phyloP scores from a whole-genome alignment of 2,329 filamentous ascomycete species.

The Curvularia eragrostidis region DNA sequence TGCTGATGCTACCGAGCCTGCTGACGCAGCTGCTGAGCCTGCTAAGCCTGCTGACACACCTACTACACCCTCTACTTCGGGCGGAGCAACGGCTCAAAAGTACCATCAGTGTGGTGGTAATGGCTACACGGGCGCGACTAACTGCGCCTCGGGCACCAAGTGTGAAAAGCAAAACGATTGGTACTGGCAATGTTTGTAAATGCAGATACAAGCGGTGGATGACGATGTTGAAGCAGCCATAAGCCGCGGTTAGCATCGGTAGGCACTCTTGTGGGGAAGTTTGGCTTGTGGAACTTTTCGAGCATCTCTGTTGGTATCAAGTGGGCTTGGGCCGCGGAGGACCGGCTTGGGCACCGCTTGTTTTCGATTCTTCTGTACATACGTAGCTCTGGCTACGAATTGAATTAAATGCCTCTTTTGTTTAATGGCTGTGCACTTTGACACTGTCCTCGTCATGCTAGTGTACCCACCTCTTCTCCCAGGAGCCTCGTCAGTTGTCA shows the following conservation, averaged over 20 bases:
- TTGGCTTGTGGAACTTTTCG: constrained; percentile 8
- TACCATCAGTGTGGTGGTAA: constrained; percentile 57
- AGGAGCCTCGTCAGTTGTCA: constrained; percentile 4
- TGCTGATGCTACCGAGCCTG: not conserved
- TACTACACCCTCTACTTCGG: constrained; percentile 31
- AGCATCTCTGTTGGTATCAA: constrained; percentile 13
- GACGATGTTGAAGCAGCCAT: not conserved
- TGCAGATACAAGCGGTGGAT: not conserved
- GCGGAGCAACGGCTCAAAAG: constrained; percentile 32
- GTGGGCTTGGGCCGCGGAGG: constrained; percentile 18
- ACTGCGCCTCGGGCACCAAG: constrained; percentile 49
- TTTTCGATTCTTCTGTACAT: constrained; percentile 30
- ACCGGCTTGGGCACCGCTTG: constrained; percentile 12
- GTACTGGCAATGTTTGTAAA: constrained; percentile 56
- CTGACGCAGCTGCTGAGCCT: not conserved
- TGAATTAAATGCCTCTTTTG: constrained; percentile 12
- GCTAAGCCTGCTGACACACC: not conserved
- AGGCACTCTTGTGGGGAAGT: constrained; percentile 1
- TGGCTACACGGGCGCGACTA: constrained; percentile 51
- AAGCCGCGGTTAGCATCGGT: constrained; percentile 1
- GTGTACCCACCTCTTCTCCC: constrained; percentile 9
- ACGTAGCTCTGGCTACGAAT: constrained; percentile 13
- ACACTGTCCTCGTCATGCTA: constrained; percentile 2
- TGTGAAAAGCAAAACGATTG: constrained; percentile 54
- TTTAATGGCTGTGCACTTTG: constrained; percentile 3